phyloP scores from a whole-genome alignment of 805 yeast genomes.

The Cyberlindnera maritima region DNA sequence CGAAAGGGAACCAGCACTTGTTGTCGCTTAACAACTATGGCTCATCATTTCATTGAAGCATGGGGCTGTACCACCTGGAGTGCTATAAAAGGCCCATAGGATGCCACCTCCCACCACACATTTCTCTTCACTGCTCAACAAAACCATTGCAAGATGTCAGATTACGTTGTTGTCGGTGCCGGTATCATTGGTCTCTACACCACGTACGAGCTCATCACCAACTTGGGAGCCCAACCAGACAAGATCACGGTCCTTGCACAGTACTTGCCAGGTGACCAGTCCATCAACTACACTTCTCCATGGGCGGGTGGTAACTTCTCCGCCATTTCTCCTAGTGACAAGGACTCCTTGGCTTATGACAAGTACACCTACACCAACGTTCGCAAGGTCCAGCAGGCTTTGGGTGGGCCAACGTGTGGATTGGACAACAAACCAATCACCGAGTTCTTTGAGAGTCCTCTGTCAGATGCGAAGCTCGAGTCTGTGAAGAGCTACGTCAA shows the following conservation, averaged over 20 bases:
- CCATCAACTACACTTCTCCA: slow-evolving; percentile 73
- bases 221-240: slow-evolving; percentile 35
- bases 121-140: no score
- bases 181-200: slow-evolving; percentile 72
- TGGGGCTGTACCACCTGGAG: no score
- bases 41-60: no score
- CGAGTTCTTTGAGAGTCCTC: slow-evolving; percentile 55
- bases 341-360: slow-evolving; percentile 47
- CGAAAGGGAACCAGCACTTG: no score
- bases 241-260: slow-evolving; percentile 61
- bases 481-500: slow-evolving; percentile 48
- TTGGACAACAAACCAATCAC: slow-evolving; percentile 50
- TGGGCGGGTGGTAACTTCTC: slow-evolving; percentile 73
- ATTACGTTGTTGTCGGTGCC: slow-evolving; percentile 42
- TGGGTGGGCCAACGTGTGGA: slow-evolving; percentile 51
- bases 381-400: slow-evolving; percentile 35
- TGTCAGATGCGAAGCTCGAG: slow-evolving; percentile 43
- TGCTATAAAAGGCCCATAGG: no score
- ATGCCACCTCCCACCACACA: no score
- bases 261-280: slow-evolving; percentile 74
- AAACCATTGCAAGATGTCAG: not conserved
- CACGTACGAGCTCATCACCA: slow-evolving; percentile 44
- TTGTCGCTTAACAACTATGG: no score
- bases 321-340: slow-evolving; percentile 57
- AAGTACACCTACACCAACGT: slow-evolving; percentile 54